phyloP scores from a whole-genome alignment of 2,329 filamentous ascomycete genomes.

The Fusarium neocosmosporiellum region DNA sequence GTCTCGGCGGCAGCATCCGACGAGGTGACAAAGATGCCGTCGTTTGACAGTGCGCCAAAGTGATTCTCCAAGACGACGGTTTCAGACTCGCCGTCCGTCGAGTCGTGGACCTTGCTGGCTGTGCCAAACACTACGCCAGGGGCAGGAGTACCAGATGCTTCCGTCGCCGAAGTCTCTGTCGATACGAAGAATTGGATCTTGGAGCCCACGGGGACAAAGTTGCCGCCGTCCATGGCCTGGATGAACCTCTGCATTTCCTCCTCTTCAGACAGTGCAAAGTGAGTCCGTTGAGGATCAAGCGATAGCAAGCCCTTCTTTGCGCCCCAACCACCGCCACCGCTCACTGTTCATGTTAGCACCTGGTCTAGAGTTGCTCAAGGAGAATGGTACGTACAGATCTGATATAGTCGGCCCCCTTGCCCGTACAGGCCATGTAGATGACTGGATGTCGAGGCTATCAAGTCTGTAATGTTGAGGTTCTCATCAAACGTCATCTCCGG shows the following conservation, averaged over 20 bases:
- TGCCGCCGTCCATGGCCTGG: constrained; percentile 57
- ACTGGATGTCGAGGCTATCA: constrained; percentile 40
- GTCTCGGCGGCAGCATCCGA: constrained; percentile 35
- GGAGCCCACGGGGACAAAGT: constrained; percentile 72
- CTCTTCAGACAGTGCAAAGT: constrained; percentile 58
- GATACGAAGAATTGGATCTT: constrained; percentile 74
- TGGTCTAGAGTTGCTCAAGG: not conserved
- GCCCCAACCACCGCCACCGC: constrained; percentile 88
- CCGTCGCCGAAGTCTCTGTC: constrained; percentile 42
- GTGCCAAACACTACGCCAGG: constrained; percentile 50
- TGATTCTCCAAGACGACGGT: constrained; percentile 50
- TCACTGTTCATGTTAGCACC: constrained; percentile 60
- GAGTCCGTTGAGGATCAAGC: constrained; percentile 75
- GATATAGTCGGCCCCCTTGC: constrained; percentile 58
- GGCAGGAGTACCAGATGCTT: constrained; percentile 18
- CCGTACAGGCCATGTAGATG: constrained; percentile 51
- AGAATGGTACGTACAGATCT: constrained; percentile 46
- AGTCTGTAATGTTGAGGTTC: constrained; percentile 29
- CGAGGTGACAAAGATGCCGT: constrained; percentile 65
- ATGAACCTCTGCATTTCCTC: constrained; percentile 66
- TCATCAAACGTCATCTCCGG: constrained; percentile 37
- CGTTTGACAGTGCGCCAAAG: constrained; percentile 73
- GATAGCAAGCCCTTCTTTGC: constrained; percentile 82
- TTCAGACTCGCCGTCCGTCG: constrained; percentile 8
- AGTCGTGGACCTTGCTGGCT: constrained; percentile 32